A percentile compares a stretch with the other conserved stretches of the same genome.
Evolutionary conservation across 2,329 filamentous ascomycete species (phyloP).

Genomic region (Penicillium sp.): DNA sequence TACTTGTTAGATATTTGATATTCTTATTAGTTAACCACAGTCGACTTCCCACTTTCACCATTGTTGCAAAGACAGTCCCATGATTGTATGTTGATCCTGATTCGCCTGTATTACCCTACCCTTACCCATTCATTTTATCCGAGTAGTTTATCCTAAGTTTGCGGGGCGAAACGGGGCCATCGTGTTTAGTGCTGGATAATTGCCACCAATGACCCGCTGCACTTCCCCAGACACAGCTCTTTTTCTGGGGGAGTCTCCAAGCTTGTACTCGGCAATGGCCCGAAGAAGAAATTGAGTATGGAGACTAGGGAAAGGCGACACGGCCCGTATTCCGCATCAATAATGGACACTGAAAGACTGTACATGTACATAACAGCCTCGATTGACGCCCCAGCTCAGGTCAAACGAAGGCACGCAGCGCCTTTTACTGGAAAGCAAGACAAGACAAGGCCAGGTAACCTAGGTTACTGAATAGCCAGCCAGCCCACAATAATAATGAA

Average conservation of each 20-base stretch:
- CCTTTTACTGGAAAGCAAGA: not conserved
- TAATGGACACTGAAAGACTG: not conserved
- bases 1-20: not conserved
- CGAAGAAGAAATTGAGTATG: not conserved
- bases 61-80: not conserved
- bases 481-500: not conserved
- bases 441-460: not conserved
- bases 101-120: not conserved
- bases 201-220: slow-evolving; percentile 11
- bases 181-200: not conserved
- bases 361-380: not conserved
- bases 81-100: not conserved
- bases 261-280: not conserved
- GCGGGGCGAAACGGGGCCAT: slow-evolving; percentile 6
- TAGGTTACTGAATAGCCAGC: no score
- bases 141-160: not conserved
- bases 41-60: not conserved
- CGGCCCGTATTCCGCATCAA: slow-evolving; percentile 13
- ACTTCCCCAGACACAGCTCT: slow-evolving; percentile 4
- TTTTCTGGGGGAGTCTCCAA: slow-evolving; percentile 1
- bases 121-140: slow-evolving; percentile 2
- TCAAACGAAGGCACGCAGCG: not conserved
- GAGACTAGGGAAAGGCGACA: not conserved
- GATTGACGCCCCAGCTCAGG: not conserved
- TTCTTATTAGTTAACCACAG: not conserved